Base-by-base conservation (phyloP, 2,329 filamentous ascomycete species). In the Colletotrichum chlorophyti region DNA sequence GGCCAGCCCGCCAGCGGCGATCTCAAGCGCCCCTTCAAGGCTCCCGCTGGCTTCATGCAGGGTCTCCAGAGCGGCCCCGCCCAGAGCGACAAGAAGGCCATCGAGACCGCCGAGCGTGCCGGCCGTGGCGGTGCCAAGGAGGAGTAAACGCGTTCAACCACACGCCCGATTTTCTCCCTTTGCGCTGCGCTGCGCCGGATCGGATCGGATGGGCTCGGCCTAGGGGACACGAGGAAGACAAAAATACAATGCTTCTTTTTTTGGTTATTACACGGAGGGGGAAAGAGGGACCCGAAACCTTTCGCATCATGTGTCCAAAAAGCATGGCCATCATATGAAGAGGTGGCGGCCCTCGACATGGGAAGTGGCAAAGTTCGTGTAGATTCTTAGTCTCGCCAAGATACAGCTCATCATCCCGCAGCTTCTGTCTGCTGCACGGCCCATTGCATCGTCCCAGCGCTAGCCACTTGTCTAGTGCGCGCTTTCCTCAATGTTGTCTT, bases 1-100 rank as follows among this genome's bases (percentile, higher is more conserved):
- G 93, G 93, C 70, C 82, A 95, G 76, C 86, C 94, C 34, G 94
- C 95, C 35, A 85, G 82, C 57, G 95, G 94, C 52, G 95, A 99
- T 65, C 85, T 99, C 67, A 95, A 96, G 86, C 86, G 95, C 62
- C 95, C 95, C 64, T 99, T 96, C 89, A 99, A 98, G 88, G 84
- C 87, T 47, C 77, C 84, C 60, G 89, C 84, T 61, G 93, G 93
- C 50, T 84, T 98, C 74, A 93, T 96, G 90, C 86, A 86, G 66
- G 87, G 88, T 61, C 85, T 93, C 74, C 84, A 89, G 76, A 84
- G 85, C 64, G 85, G 85, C 26, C 83, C 90, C 66, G 85, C 90
- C 66, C 93, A 96, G 84, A 96, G 91, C 73, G 95, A 99, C 76
- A 92, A 94, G 84, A 93, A 94, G 79, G 87, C 90, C 54, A 84